phyloP scores from a whole-genome alignment of 2,329 filamentous ascomycete species.

The Coleophoma eucalyptorum region DNA sequence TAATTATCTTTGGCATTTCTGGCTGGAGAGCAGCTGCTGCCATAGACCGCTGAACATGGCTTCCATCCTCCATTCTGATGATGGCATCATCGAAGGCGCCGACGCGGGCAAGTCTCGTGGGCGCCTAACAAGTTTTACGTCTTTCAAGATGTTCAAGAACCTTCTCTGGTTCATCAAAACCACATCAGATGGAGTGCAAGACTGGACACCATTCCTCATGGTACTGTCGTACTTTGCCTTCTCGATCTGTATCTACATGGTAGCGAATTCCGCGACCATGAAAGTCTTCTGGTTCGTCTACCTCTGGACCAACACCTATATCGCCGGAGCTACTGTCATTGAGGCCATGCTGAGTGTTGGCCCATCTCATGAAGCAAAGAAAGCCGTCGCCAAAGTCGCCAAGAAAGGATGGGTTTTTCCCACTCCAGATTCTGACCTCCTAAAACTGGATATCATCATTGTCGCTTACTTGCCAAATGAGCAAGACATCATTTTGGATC shows the following conservation, averaged over 20 bases:
- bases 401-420: constrained; percentile 36
- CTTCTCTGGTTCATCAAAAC: neutral
- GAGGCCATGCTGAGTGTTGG: constrained; percentile 36
- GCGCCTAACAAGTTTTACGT: neutral
- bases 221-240: constrained; percentile 37
- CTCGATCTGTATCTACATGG: constrained; percentile 36
- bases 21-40: neutral
- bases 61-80: neutral
- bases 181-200: constrained; percentile 19
- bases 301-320: constrained; percentile 38
- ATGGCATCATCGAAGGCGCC: constrained; percentile 1
- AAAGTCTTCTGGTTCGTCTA: constrained; percentile 40
- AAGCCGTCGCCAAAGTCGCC: constrained; percentile 30
- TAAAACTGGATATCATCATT: constrained; percentile 41
- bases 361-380: constrained; percentile 30
- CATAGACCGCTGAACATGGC: neutral
- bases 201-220: constrained; percentile 37
- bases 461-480: constrained; percentile 48
- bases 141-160: neutral
- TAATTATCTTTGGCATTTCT: neutral
- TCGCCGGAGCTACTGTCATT: constrained; percentile 35
- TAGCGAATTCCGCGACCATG: constrained; percentile 30
- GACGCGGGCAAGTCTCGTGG: neutral
- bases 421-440: constrained; percentile 34
- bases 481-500: constrained; percentile 44